Conservation (phyloP, 257 asterid species). For the Schizonepeta tenuifolia region DNA sequence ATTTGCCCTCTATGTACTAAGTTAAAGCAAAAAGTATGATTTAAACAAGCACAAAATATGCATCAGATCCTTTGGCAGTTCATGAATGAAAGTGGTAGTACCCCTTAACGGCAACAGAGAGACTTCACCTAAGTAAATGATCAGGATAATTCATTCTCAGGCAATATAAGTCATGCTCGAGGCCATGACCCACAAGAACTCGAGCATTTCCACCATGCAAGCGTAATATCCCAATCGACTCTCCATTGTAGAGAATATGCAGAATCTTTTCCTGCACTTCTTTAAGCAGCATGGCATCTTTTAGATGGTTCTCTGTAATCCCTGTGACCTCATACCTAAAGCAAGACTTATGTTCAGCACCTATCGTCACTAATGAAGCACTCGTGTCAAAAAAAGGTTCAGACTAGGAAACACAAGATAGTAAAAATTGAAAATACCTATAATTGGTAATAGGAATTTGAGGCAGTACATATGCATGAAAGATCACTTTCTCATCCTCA, state of each 20-base stretch:
- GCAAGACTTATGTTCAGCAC: slow-evolving; percentile 13
- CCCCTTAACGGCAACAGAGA: no score
- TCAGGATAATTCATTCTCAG: slow-evolving; percentile 52
- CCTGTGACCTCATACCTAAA: slow-evolving; percentile 59
- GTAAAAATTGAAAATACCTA: slow-evolving; percentile 36
- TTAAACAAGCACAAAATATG: no score
- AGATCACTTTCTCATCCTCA: slow-evolving; percentile 49
- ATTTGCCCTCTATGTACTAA: no score
- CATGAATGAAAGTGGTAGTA: no score
- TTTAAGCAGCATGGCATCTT: slow-evolving; percentile 56
- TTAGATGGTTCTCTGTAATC: slow-evolving; percentile 52
- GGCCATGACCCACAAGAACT: slow-evolving; percentile 60
- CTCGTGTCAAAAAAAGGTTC: slow-evolving; percentile 8
- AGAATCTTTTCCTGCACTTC: slow-evolving; percentile 54
- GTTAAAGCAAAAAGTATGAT: no score
- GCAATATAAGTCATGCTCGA: slow-evolving; percentile 48
- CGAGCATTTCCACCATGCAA: slow-evolving; percentile 51
- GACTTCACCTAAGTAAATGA: slow-evolving; percentile 53
- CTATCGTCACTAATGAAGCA: background rate
- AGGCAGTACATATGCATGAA: slow-evolving; percentile 55
- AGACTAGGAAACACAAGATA: slow-evolving; percentile 8
- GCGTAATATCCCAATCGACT: slow-evolving; percentile 45
- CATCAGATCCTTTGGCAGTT: no score
- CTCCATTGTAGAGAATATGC: slow-evolving; percentile 53
- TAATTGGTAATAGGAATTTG: slow-evolving; percentile 51